phyloP scores from a whole-genome alignment of 768 basidiomycete species.

The Fomitopsis serialis region DNA sequence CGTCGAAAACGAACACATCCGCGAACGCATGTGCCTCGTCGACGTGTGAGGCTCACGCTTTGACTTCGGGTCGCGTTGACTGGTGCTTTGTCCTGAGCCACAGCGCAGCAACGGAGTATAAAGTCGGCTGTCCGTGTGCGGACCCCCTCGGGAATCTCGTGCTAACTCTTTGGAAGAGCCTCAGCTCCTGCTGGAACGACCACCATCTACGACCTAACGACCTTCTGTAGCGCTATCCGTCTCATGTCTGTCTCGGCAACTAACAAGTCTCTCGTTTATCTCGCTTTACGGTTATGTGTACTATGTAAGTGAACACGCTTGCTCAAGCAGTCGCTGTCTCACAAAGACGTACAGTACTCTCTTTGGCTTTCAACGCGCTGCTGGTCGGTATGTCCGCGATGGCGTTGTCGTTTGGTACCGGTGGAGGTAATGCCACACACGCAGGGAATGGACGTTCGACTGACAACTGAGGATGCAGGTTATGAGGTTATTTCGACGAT shows the following conservation, averaged over 20 bases:
- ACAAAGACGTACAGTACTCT: neutral
- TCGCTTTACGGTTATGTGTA: neutral
- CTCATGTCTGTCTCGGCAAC: neutral
- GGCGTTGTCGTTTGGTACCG: neutral
- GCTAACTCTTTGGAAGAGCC: neutral
- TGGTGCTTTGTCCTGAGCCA: neutral
- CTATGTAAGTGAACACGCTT: neutral
- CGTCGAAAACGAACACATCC: neutral
- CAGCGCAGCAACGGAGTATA: neutral
- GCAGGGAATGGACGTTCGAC: neutral
- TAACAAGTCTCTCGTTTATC: conserved; percentile 1
- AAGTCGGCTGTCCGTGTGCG: neutral
- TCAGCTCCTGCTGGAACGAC: neutral
- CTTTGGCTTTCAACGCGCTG: neutral
- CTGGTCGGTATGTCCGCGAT: neutral
- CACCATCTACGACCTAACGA: neutral
- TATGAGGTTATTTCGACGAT: neutral
- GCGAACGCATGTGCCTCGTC: neutral
- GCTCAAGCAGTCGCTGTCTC: neutral
- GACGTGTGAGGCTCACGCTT: neutral
- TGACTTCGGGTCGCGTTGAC: neutral
- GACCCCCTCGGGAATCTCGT: neutral
- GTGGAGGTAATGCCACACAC: neutral
- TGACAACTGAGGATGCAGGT: neutral
- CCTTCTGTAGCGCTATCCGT: neutral